phyloP scores from a whole-genome alignment of 805 yeast species.

The Starmerella apicola region DNA sequence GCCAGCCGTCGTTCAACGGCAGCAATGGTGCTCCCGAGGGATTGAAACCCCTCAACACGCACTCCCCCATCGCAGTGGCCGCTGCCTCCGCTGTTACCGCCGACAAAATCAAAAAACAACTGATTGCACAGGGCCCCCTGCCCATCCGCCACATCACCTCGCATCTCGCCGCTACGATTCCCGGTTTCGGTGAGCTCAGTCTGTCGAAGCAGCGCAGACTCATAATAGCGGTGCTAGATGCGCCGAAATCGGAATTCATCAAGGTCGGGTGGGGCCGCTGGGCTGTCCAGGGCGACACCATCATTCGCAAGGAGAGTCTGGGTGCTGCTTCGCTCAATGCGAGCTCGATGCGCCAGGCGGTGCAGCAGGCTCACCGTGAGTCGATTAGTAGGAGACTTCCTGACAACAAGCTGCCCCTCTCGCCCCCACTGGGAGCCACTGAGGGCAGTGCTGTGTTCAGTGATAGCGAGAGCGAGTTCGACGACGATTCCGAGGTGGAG shows the following conservation, averaged over 20 bases:
- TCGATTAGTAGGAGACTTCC: slow-evolving; percentile 21
- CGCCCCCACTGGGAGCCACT: slow-evolving; percentile 23
- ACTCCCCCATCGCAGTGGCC: slow-evolving; percentile 77
- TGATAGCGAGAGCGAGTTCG: slow-evolving; percentile 24
- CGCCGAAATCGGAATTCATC: slow-evolving; percentile 58
- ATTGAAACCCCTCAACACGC: slow-evolving; percentile 36
- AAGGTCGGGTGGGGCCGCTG: slow-evolving; percentile 98
- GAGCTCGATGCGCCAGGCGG: slow-evolving; percentile 1
- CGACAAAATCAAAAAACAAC: slow-evolving; percentile 53
- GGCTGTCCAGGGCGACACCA: slow-evolving; percentile 62
- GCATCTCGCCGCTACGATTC: slow-evolving; percentile 60
- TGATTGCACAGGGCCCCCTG: slow-evolving; percentile 67
- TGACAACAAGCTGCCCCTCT: slow-evolving; percentile 25
- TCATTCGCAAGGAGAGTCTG: slow-evolving; percentile 30
- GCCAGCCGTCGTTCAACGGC: slow-evolving; percentile 15
- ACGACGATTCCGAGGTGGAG: slow-evolving; percentile 22
- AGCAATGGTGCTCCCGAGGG: slow-evolving; percentile 2
- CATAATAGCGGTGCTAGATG: slow-evolving; percentile 79
- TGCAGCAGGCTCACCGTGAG: slow-evolving; percentile 10
- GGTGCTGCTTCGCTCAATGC: slow-evolving; percentile 51
- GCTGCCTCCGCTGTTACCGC: slow-evolving; percentile 82
- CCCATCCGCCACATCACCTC: slow-evolving; percentile 84
- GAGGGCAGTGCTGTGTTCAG: slow-evolving; percentile 19
- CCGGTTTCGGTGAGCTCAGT: slow-evolving; percentile 66
- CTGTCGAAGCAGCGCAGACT: slow-evolving; percentile 80